A percentile compares a stretch with the other conserved stretches of the same genome.
Conservation (phyloP, 1,284 basidiomycete species). For the Pterula multifida region DNA sequence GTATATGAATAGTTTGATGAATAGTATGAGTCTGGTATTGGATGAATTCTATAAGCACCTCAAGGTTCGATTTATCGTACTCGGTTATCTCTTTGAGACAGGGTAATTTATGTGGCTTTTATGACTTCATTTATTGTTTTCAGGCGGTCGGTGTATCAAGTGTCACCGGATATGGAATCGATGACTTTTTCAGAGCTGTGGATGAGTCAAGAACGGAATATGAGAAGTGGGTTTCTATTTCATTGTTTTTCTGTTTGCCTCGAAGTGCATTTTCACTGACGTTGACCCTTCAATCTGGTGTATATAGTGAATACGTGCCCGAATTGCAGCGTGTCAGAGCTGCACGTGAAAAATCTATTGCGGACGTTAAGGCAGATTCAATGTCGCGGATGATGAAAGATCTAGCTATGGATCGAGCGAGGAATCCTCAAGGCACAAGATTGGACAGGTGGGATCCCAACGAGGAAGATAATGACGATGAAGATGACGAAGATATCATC, state of each 20-base stretch:
- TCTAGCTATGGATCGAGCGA: constrained; percentile 59
- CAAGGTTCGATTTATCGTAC: constrained; percentile 39
- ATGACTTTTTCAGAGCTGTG: constrained; percentile 86
- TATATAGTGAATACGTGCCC: constrained; percentile 76
- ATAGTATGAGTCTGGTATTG: constrained; percentile 95
- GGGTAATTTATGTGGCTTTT: background rate
- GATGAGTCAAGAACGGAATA: constrained; percentile 83
- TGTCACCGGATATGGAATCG: constrained; percentile 86
- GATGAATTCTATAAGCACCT: constrained; percentile 99
- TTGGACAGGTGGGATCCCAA: constrained; percentile 48
- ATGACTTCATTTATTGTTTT: background rate
- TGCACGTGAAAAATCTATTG: constrained; percentile 49
- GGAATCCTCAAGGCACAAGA: constrained; percentile 39
- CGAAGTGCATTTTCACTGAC: constrained; percentile 2
- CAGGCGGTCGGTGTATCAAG: constrained; percentile 96
- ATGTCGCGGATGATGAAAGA: constrained; percentile 80
- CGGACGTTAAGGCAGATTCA: constrained; percentile 67
- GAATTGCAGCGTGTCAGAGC: constrained; percentile 68
- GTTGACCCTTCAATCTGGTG: constrained; percentile 3
- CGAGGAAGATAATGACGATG: constrained; percentile 51
- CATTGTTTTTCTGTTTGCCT: constrained; percentile 7
- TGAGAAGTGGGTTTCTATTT: constrained; percentile 46
- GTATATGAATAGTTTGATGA: constrained; percentile 99
- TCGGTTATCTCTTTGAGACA: background rate
- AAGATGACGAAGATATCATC: constrained; percentile 39